Conservation (phyloP, 768 basidiomycete species). For the Pleurotus ostreatus region DNA sequence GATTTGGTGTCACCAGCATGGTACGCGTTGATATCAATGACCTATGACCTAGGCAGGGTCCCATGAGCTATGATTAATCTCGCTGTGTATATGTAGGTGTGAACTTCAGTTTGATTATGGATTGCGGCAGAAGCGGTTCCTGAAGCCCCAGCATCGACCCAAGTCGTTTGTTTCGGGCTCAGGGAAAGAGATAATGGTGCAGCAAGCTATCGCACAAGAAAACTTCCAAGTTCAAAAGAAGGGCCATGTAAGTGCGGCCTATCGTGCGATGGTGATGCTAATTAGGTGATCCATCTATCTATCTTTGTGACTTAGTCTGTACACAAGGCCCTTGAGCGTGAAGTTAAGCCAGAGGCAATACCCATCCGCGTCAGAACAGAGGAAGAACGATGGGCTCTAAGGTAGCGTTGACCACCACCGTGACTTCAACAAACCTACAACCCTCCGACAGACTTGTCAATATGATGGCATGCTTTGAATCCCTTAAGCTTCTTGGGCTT, state of each 20-base stretch:
- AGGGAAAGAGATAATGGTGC: constrained; percentile 60
- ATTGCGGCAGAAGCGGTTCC: constrained; percentile 52
- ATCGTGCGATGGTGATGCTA: neutral
- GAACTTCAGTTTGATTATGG: constrained; percentile 80
- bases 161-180: constrained; percentile 47
- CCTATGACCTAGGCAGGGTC: no score
- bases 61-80: constrained; percentile 1
- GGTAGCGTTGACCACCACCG: constrained; percentile 36
- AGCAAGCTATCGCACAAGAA: constrained; percentile 41
- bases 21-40: constrained; percentile 29
- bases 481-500: constrained; percentile 41
- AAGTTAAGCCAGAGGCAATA: constrained; percentile 58
- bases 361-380: constrained; percentile 42
- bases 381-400: constrained; percentile 78
- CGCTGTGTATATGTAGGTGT: constrained; percentile 45
- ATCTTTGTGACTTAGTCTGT: constrained; percentile 42
- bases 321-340: constrained; percentile 74
- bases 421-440: neutral
- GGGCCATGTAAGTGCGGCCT: constrained; percentile 44
- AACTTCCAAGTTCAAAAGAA: constrained; percentile 47
- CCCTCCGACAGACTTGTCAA: constrained; percentile 54
- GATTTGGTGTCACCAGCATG: constrained; percentile 61
- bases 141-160: constrained; percentile 48
- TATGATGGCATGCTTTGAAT: constrained; percentile 62
- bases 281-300: neutral